phyloP scores from a whole-genome alignment of 2,329 filamentous ascomycete species.

The Exophiala phaeomuriformis region DNA sequence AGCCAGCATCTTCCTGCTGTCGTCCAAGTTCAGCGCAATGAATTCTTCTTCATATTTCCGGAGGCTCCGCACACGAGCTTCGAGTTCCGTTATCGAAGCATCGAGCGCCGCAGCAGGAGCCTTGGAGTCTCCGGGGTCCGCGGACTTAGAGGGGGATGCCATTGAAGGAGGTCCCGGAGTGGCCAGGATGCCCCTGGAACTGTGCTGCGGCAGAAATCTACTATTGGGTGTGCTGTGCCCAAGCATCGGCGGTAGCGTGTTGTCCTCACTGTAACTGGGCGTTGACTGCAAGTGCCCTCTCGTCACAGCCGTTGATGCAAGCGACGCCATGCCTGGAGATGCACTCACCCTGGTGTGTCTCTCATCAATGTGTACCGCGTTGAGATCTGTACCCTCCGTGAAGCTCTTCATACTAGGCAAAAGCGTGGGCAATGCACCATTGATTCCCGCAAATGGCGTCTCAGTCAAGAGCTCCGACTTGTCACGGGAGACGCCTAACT shows the following conservation, averaged over 20 bases:
- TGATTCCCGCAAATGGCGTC: constrained; percentile 9
- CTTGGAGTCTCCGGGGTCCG: constrained; percentile 2
- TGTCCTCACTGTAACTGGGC: constrained; percentile 9
- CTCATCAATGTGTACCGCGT: constrained; percentile 16
- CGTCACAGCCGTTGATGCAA: constrained; percentile 13
- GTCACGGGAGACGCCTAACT: constrained; percentile 18
- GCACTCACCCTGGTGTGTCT: constrained; percentile 17
- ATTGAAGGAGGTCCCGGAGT: constrained; percentile 3
- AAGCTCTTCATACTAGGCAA: constrained; percentile 24
- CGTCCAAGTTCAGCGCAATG: constrained; percentile 23
- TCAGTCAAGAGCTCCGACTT: constrained; percentile 21
- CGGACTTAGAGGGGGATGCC: constrained; percentile 10
- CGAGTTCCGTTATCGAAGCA: constrained; percentile 21
- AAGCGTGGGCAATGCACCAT: constrained; percentile 13
- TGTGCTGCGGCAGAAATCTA: constrained; percentile 12
- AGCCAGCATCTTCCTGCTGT: constrained; percentile 23
- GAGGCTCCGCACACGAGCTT: constrained; percentile 20
- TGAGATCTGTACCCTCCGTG: constrained; percentile 18
- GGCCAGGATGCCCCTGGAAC: constrained; percentile 8
- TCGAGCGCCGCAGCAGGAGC: constrained; percentile 19
- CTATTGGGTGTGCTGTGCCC: constrained; percentile 14
- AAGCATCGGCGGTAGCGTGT: constrained; percentile 24
- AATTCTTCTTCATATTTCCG: constrained; percentile 27
- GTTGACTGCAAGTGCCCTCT: constrained; percentile 7
- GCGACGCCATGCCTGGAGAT: constrained; percentile 15